Evolutionary conservation across 192 early-diverging fungal species (phyloP), one percentile per base, ranked within the genome.

Genomic region (Obelidium mucronatum): DNA sequence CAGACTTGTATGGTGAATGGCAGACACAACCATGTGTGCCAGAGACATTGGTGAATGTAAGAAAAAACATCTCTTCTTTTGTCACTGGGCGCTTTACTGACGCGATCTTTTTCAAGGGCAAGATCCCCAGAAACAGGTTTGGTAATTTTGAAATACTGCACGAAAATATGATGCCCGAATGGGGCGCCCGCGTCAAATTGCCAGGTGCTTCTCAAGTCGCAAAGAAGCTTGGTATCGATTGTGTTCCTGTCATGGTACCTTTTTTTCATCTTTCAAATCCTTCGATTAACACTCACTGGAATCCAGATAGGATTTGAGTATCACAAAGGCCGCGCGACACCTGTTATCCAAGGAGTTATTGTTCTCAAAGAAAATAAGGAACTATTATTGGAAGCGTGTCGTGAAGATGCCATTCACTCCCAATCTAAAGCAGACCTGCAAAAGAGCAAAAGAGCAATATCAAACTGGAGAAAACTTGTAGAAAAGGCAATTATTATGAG

Each of bases 131-230:
- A 55, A 96, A 96, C 79, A 64, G 78, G 8, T 97, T 90, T 81
- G 96, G 96, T 6, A 88, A 92, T 74, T 81, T 97, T 40, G 94
- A 98, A 76, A 68, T 98, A 37, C 95, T 96, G 79, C 90, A 91
- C 11, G 78, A 86, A 2, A 82, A 80, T 8, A 98, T 98, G 97
- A 82, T 95, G 56, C 97, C 97, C 3, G 69, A 79, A 2, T 95
- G 94, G 33, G 90, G 86, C 22, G 88, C 86, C 1, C 94, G 96
- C 83, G 74, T 97, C 19, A 79, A 82, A 90, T 87, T 85, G 55
- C 71, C 85, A 19, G 88, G 86, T 2, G 87, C 93, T 40, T 85
- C 67, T 17, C 80, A 82, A 34, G 64, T 98, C 31, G 95, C 95
- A 37, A 85, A 85, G 54, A 84, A 89, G 76, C 81, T 97, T 44